Evolutionary conservation across 148 eudicot species (phyloP).

Genomic region (Dianthus caryophyllus): DNA sequence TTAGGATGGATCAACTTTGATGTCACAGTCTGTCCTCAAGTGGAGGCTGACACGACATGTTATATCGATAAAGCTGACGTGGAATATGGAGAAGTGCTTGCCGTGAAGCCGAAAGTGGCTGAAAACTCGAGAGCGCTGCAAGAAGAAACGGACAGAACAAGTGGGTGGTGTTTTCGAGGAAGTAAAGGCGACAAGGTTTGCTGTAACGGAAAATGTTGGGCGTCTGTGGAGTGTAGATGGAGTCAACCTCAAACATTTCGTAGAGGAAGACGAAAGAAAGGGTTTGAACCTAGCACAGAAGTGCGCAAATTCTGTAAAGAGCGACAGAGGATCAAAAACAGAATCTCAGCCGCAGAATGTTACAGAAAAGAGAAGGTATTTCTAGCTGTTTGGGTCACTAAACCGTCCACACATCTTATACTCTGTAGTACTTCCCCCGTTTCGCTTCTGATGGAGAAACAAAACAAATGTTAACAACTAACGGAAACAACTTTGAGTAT

Average conservation of each 20-base stretch:
- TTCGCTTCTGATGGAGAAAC: no score
- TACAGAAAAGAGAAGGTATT: slow-evolving; percentile 21
- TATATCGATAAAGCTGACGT: slow-evolving; percentile 5
- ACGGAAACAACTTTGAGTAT: no score
- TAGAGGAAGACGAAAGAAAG: slow-evolving; percentile 21
- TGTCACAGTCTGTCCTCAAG: not conserved
- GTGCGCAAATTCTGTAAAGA: not conserved
- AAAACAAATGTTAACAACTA: no score
- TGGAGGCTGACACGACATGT: slow-evolving; percentile 1
- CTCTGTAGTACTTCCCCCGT: no score
- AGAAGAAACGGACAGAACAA: slow-evolving; percentile 2
- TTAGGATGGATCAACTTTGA: slow-evolving; percentile 14
- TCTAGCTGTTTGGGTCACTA: not conserved
- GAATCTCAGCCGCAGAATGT: slow-evolving; percentile 20
- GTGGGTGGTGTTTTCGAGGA: not conserved
- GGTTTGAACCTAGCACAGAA: slow-evolving; percentile 12
- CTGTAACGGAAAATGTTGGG: slow-evolving; percentile 25
- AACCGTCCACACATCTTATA: not conserved
- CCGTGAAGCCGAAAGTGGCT: slow-evolving; percentile 11
- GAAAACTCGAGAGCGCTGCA: slow-evolving; percentile 1
- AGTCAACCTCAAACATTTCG: not conserved
- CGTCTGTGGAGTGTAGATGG: slow-evolving; percentile 9
- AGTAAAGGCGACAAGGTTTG: slow-evolving; percentile 3
- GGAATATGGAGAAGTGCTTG: slow-evolving; percentile 6
- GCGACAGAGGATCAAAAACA: slow-evolving; percentile 25